Conservation (phyloP, 169 alveolate genomes). For the Plasmodium gonderi region DNA sequence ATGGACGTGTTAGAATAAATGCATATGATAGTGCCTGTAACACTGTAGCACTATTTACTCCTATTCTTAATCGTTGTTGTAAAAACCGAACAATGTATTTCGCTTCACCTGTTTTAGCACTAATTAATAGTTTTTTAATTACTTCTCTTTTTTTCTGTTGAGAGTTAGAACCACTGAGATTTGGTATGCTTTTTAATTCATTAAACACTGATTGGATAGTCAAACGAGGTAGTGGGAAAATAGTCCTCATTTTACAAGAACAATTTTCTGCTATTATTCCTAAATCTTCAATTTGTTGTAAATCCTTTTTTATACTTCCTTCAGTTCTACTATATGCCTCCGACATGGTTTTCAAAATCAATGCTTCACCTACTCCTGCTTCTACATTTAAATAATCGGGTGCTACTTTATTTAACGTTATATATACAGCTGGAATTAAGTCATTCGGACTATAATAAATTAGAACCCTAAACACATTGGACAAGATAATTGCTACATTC, state of each 20-base stretch:
- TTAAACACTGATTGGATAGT: constrained; percentile 85
- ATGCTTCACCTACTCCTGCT: constrained; percentile 97
- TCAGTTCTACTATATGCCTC: constrained; percentile 94
- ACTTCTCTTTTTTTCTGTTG: constrained; percentile 81
- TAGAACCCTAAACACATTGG: constrained; percentile 86
- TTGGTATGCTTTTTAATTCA: constrained; percentile 81
- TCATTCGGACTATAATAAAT: constrained; percentile 89
- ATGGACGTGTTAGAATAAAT: constrained; percentile 82
- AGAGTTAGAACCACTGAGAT: constrained; percentile 82
- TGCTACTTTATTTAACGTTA: constrained; percentile 90
- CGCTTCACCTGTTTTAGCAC: constrained; percentile 93
- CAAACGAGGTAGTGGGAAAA: constrained; percentile 88
- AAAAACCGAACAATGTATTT: constrained; percentile 95
- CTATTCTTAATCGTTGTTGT: constrained; percentile 96
- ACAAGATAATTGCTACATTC: constrained; percentile 83
- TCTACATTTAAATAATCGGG: constrained; percentile 96
- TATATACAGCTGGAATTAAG: constrained; percentile 86
- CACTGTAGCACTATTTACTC: constrained; percentile 96
- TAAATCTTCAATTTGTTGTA: constrained; percentile 94
- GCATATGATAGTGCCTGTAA: constrained; percentile 91
- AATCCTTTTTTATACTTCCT: constrained; percentile 90
- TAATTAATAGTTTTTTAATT: constrained; percentile 91
- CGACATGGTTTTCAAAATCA: constrained; percentile 94
- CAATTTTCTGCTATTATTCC: constrained; percentile 88
- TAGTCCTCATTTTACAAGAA: constrained; percentile 89